phyloP scores from a whole-genome alignment of 164 flowering plant species.

The Santalum album region DNA sequence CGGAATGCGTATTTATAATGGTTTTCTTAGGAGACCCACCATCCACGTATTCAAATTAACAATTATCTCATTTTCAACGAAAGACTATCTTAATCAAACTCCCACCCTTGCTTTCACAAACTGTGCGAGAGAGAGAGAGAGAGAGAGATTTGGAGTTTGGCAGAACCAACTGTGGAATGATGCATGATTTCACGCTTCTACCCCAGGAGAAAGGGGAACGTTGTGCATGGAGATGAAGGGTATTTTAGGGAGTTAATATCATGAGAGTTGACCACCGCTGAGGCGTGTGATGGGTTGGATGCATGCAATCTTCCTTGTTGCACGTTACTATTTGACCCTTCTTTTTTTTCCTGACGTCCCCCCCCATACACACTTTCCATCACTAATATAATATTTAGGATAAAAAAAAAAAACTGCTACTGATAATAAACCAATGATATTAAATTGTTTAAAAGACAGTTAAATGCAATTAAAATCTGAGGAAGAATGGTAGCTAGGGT shows the following conservation, averaged over 20 bases:
- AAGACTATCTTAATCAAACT: not conserved
- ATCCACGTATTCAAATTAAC: slow-evolving; percentile 4
- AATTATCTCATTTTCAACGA: too few relatives aligned
- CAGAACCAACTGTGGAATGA: not conserved
- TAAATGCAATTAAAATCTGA: not conserved
- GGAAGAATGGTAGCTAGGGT: slow-evolving; percentile 5
- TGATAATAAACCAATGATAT: too few relatives aligned
- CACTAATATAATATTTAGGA: too few relatives aligned
- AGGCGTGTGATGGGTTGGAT: slow-evolving; percentile 45
- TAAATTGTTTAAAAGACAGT: too few relatives aligned
- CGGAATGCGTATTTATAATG: slow-evolving; percentile 22
- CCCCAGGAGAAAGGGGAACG: not conserved
- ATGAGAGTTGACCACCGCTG: slow-evolving; percentile 33
- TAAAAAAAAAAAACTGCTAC: too few relatives aligned
- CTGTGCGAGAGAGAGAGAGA: too few relatives aligned
- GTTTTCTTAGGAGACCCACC: not conserved
- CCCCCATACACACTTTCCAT: too few relatives aligned
- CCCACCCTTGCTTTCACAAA: not conserved
- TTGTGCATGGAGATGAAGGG: not conserved
- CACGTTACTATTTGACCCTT: too few relatives aligned
- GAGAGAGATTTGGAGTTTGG: not conserved
- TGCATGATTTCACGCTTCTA: not conserved
- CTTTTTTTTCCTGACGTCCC: too few relatives aligned
- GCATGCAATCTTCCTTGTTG: slow-evolving; percentile 12
- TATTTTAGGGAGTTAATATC: slow-evolving; percentile 1